Base-by-base conservation (phyloP, 768 basidiomycete genomes). In the Phallus indusiatus region DNA sequence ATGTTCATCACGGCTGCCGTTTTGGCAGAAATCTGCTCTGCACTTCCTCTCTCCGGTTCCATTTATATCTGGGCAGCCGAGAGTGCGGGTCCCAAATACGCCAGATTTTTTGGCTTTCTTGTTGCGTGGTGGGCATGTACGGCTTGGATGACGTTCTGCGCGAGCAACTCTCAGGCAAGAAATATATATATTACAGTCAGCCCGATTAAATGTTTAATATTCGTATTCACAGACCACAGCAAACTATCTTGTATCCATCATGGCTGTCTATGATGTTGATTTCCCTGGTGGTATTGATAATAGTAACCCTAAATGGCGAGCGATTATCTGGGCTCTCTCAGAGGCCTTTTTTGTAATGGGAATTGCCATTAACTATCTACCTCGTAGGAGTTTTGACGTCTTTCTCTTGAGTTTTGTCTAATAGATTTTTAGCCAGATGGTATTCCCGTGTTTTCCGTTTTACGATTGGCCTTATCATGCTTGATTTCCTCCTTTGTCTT, bases 41-140 rank as follows among this genome's bases (percentile, higher is more conserved):
- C 91, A 5, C 76, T 94, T 28, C 88, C 89, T 5, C 70, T 93
- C 53, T 90, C 88, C 58, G 93, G 93, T 2, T 94, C 91, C 8
- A 94, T 96, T 69, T 95, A 94, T 70, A 84, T 93, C 53, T 95
- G 93, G 93, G 89, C 91, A 0, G 92, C 91, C 17, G 92, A 92
- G 67, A 91, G 90, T 66, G 93, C 90, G 5, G 93, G 93, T 1
- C 85, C 85, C 5, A 90, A 89, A 64, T 85, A 90, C 65, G 90
- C 84, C 1, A 79, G 93, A 36, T 87, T 94, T 71, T 81, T 91
- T 63, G 92, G 90, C 0, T 92, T 94, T 73, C 70, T 91, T 58
- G 92, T 94, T 16, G 92, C 92, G 33, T 95, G 89, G 88, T 95
- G 92, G 92, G 78, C 89, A 14, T 86, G 85, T 60, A 93, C 91